Conservation (phyloP, 805 yeast species). For the Lachancea waltii region DNA sequence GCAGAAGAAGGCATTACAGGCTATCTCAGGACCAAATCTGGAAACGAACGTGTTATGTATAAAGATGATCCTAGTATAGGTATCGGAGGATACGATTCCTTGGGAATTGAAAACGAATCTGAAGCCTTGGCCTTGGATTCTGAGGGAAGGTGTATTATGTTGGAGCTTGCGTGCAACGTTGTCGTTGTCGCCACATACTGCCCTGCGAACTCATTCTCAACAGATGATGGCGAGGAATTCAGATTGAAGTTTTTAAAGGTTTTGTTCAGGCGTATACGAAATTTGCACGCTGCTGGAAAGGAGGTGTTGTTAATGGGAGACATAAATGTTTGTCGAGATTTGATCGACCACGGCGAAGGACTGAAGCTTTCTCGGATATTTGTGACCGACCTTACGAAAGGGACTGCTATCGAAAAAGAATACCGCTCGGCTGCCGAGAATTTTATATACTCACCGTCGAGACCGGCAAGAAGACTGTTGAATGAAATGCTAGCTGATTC, state of each 20-base stretch:
- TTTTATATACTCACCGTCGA: slow-evolving; percentile 33
- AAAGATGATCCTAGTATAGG: slow-evolving; percentile 23
- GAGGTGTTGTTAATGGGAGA: slow-evolving; percentile 82
- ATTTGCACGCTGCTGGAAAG: slow-evolving; percentile 51
- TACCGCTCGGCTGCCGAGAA: slow-evolving; percentile 32
- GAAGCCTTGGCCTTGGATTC: slow-evolving; percentile 48
- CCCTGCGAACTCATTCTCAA: slow-evolving; percentile 80
- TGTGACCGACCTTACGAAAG: slow-evolving; percentile 36
- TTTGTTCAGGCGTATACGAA: slow-evolving; percentile 55
- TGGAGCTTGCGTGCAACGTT: slow-evolving; percentile 60
- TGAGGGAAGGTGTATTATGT: slow-evolving; percentile 78
- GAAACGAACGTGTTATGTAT: slow-evolving; percentile 17
- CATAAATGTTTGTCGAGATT: slow-evolving; percentile 71
- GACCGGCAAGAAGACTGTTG: slow-evolving; percentile 39
- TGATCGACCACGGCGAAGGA: slow-evolving; percentile 75
- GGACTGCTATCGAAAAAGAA: slow-evolving; percentile 29
- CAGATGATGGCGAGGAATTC: slow-evolving; percentile 58
- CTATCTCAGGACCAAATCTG: slow-evolving; percentile 25
- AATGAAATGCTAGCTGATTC: slow-evolving; percentile 40
- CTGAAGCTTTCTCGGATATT: slow-evolving; percentile 27
- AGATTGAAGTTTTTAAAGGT: slow-evolving; percentile 52
- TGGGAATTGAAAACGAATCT: slow-evolving; percentile 32
- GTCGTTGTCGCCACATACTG: slow-evolving; percentile 71
- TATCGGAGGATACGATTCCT: slow-evolving; percentile 68
- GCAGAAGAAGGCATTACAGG: slow-evolving; percentile 96